Evolutionary conservation across 2,329 filamentous ascomycete species (phyloP).

Genomic region (Nothopassalora personata): DNA sequence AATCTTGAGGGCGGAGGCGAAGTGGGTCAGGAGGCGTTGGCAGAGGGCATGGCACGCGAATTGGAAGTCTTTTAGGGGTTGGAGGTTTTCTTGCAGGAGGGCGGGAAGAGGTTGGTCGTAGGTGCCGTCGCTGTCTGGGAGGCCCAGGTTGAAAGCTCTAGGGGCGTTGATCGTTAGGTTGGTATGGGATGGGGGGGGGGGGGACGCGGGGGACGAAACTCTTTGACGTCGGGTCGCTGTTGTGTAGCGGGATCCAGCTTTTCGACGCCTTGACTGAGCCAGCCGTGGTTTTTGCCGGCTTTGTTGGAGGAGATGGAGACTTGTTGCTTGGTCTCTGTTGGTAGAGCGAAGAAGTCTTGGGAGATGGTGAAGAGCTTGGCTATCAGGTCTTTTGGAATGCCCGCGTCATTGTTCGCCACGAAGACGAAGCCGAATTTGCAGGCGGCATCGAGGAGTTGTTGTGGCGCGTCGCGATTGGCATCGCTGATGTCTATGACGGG

Average conservation of each 20-base stretch:
- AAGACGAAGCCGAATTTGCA: conserved; percentile 84
- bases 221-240: conserved; percentile 70
- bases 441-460: conserved; percentile 70
- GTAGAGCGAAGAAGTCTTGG: conserved; percentile 63
- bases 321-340: conserved; percentile 64
- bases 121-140: conserved; percentile 59
- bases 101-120: conserved; percentile 72
- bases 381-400: conserved; percentile 60
- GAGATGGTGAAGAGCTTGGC: conserved; percentile 70
- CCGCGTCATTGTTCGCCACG: conserved; percentile 65
- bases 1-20: conserved; percentile 67
- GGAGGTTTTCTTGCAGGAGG: conserved; percentile 55
- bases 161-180: conserved; percentile 1
- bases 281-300: conserved; percentile 70
- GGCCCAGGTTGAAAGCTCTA: conserved; percentile 87
- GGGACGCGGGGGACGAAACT: conserved; percentile 51
- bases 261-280: conserved; percentile 82
- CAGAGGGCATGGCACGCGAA: conserved; percentile 67
- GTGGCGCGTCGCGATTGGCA: conserved; percentile 54
- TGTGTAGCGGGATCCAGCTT: conserved; percentile 80
- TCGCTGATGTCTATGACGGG: conserved; percentile 78
- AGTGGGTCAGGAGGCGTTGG: conserved; percentile 65
- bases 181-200: too few species aligned
- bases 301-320: conserved; percentile 65
- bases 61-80: conserved; percentile 62